These are phyloP conservation scores for Yarrowia bubula DNA, from an alignment of 805 yeast species.

Conservation along the genomic window DNA sequence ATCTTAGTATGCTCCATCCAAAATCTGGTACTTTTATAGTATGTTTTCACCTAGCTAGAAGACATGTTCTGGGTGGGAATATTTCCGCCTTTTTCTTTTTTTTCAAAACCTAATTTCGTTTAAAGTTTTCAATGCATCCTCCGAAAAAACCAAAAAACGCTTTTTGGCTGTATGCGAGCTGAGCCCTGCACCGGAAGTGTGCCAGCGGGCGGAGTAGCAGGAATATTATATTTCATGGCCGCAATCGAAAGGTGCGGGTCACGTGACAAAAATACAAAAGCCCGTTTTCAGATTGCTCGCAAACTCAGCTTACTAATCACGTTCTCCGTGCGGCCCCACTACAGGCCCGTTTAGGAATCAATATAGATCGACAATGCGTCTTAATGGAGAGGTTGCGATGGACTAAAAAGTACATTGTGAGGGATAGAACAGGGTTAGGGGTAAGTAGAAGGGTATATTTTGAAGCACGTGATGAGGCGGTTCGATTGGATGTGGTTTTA, in stretches of 20 bases:
- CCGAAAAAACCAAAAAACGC: conserved; percentile 18
- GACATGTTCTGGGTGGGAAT: too few relatives aligned
- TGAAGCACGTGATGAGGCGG: too few relatives aligned
- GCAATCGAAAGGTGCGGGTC: neutral
- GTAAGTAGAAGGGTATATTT: too few relatives aligned
- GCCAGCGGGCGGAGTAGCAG: neutral
- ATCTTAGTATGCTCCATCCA: too few relatives aligned
- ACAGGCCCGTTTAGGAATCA: conserved; percentile 4
- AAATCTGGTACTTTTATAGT: too few relatives aligned
- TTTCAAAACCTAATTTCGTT: too few relatives aligned
- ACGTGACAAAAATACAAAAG: neutral
- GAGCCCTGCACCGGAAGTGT: too few relatives aligned
- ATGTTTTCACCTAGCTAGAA: too few relatives aligned
- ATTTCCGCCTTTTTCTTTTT: neutral
- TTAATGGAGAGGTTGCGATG: neutral
- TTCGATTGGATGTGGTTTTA: too few relatives aligned
- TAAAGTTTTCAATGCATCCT: neutral
- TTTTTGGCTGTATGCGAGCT: neutral
- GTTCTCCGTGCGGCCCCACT: too few relatives aligned
- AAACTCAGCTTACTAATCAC: neutral
- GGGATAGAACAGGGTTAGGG: too few relatives aligned
- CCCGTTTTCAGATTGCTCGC: neutral
- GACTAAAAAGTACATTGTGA: too few relatives aligned
- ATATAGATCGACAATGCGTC: conserved; percentile 18
- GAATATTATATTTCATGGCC: neutral